phyloP scores from a whole-genome alignment of 139 green algal genomes.

The Pycnococcus provasolii region DNA sequence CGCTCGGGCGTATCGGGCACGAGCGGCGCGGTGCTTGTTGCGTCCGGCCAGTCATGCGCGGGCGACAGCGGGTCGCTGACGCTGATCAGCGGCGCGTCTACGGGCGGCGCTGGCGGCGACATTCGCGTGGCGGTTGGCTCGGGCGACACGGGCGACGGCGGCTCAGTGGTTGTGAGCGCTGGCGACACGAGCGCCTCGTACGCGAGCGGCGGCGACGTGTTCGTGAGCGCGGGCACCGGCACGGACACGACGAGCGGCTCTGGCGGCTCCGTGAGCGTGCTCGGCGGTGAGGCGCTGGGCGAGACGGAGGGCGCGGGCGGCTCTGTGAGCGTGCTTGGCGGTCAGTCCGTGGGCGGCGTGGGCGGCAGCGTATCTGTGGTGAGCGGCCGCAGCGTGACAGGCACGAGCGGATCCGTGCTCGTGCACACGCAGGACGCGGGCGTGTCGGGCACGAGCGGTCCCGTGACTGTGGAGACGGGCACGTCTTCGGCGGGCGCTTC shows the following conservation, averaged over 20 bases:
- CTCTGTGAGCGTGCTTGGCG: not conserved
- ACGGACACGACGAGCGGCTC: not conserved
- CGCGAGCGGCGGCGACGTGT: not conserved
- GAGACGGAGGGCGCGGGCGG: not conserved
- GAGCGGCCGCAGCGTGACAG: not conserved
- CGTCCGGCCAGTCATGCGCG: not conserved
- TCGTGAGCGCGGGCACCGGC: not conserved
- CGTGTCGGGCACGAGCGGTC: not conserved
- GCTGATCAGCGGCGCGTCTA: not conserved
- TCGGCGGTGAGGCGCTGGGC: not conserved
- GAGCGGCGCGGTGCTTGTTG: constrained; percentile 3
- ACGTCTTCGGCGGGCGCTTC: not conserved
- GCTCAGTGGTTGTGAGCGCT: not conserved
- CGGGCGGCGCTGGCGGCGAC: constrained; percentile 1
- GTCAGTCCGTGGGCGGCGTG: not conserved
- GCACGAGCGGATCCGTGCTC: not conserved
- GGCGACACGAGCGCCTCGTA: not conserved
- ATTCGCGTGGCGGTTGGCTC: constrained; percentile 3
- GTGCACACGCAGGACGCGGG: not conserved
- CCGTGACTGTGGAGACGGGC: not conserved
- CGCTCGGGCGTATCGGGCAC: not conserved
- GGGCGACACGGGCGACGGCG: constrained; percentile 8
- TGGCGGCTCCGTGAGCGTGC: not conserved
- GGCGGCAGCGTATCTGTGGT: not conserved
- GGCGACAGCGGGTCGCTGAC: not conserved